These are phyloP conservation scores for Nannochloropsis oceanica DNA, from an alignment of 108 stramenopile genomes.

Conservation along the genomic window DNA sequence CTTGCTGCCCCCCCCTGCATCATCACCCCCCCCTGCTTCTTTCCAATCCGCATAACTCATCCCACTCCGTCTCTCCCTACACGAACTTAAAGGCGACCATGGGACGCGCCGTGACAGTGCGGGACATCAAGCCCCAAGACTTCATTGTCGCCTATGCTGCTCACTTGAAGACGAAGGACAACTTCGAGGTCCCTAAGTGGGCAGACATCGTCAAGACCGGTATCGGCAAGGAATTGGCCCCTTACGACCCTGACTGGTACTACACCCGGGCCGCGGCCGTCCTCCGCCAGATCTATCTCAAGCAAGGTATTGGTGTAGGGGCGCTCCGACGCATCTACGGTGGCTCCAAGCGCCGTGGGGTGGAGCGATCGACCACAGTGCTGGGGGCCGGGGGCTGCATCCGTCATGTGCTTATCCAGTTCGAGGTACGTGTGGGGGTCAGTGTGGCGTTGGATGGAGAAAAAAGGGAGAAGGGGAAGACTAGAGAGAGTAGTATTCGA, in stretches of 20 bases:
- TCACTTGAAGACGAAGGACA: constrained; percentile 95
- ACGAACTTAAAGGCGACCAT: not conserved
- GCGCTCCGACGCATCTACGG: constrained; percentile 91
- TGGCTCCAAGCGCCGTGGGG: constrained; percentile 70
- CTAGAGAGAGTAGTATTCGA: too few relatives aligned
- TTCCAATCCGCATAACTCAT: too few relatives aligned
- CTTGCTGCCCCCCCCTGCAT: too few relatives aligned
- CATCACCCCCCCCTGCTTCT: too few relatives aligned
- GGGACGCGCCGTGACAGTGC: constrained; percentile 51
- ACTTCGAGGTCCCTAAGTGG: constrained; percentile 95
- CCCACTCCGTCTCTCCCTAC: not conserved
- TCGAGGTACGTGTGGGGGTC: constrained; percentile 41
- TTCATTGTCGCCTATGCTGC: constrained; percentile 90
- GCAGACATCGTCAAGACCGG: constrained; percentile 93
- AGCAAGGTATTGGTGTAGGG: constrained; percentile 89
- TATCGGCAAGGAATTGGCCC: constrained; percentile 90
- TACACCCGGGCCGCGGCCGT: constrained; percentile 97
- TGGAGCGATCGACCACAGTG: constrained; percentile 77
- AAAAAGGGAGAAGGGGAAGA: not conserved
- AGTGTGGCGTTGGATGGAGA: not conserved
- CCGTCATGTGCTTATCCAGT: constrained; percentile 75
- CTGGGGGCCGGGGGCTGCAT: constrained; percentile 82
- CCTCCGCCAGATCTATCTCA: constrained; percentile 94
- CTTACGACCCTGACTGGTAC: constrained; percentile 98
- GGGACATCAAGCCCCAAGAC: constrained; percentile 66